Evolutionary conservation across 768 basidiomycete species (phyloP).

Genomic region (Amanita rubescens): DNA sequence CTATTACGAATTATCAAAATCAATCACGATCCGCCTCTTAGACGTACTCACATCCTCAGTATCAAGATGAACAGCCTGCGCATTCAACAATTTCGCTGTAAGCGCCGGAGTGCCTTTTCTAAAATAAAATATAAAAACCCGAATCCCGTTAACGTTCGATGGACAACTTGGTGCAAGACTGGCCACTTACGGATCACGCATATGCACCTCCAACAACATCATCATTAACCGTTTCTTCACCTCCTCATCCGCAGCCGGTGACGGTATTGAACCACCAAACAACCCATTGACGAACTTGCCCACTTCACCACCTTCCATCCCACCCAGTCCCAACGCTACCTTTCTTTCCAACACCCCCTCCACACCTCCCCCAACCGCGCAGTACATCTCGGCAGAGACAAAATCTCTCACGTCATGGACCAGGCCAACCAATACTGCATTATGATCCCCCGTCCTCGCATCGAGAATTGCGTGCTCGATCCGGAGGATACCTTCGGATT

Average conservation of each 20-base stretch:
- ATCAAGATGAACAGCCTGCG: conserved; percentile 76
- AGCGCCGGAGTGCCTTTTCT: conserved; percentile 50
- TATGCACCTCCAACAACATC: conserved; percentile 75
- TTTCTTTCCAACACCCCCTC: conserved; percentile 60
- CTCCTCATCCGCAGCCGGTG: conserved; percentile 33
- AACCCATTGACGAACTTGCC: conserved; percentile 47
- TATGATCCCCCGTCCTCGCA: conserved; percentile 34
- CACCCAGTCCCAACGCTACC: conserved; percentile 43
- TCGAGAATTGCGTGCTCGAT: conserved; percentile 8
- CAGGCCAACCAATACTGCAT: conserved; percentile 56
- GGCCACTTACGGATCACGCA: conserved; percentile 53
- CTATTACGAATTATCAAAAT: conserved; percentile 25
- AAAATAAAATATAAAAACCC: background rate
- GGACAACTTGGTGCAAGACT: no score
- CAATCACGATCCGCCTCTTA: no score
- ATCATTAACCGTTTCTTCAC: conserved; percentile 54
- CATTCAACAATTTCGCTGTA: conserved; percentile 64
- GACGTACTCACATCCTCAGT: conserved; percentile 62
- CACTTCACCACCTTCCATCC: conserved; percentile 29
- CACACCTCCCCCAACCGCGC: conserved; percentile 63
- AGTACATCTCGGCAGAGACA: conserved; percentile 79
- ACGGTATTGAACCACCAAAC: conserved; percentile 25
- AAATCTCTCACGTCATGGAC: conserved; percentile 66
- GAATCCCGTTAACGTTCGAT: background rate
- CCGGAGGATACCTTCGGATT: conserved; percentile 39